A percentile compares a stretch with the other conserved stretches of the same genome.
Evolutionary conservation across 139 green algal genomes (phyloP).

Genomic region (Raphidocelis subcapitata): DNA sequence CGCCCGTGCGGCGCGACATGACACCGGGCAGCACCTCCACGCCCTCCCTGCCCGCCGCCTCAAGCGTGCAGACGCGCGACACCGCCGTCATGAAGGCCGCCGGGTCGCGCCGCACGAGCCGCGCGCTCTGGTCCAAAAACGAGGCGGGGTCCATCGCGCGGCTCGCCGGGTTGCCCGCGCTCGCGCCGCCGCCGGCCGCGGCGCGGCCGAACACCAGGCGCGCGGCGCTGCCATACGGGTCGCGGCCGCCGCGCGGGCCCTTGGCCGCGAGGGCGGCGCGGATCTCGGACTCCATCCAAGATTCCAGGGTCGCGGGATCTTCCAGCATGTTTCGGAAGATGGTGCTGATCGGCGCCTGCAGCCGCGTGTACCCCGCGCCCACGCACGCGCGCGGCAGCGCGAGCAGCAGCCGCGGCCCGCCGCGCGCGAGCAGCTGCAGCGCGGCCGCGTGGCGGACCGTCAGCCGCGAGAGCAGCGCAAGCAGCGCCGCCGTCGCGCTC

Average conservation of each 20-base stretch:
- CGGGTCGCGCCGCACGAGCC: conserved; percentile 68
- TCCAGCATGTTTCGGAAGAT: conserved; percentile 91
- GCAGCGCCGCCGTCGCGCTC: conserved; percentile 65
- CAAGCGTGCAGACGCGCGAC: conserved; percentile 49
- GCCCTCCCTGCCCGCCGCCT: conserved; percentile 13
- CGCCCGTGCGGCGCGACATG: conserved; percentile 25
- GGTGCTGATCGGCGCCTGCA: conserved; percentile 67
- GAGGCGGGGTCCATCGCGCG: too few species aligned
- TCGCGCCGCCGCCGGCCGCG: too few species aligned
- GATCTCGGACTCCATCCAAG: conserved; percentile 92
- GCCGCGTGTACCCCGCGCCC: conserved; percentile 37
- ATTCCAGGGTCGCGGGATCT: conserved; percentile 83
- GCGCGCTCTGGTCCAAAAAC: too few species aligned
- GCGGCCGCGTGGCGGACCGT: conserved; percentile 28
- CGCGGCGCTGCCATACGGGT: too few species aligned
- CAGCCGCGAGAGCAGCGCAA: conserved; percentile 80
- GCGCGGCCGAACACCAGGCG: too few species aligned
- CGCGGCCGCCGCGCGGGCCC: too few species aligned
- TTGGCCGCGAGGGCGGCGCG: conserved; percentile 51
- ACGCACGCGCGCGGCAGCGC: conserved; percentile 62
- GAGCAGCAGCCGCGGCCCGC: conserved; percentile 68
- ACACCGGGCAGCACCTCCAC: conserved; percentile 9
- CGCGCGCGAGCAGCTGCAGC: conserved; percentile 20
- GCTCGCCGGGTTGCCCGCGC: too few species aligned
- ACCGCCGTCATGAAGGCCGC: conserved; percentile 78